Evolutionary conservation across 2,329 filamentous ascomycete species (phyloP).

Genomic region (Escovopsis sp.): DNA sequence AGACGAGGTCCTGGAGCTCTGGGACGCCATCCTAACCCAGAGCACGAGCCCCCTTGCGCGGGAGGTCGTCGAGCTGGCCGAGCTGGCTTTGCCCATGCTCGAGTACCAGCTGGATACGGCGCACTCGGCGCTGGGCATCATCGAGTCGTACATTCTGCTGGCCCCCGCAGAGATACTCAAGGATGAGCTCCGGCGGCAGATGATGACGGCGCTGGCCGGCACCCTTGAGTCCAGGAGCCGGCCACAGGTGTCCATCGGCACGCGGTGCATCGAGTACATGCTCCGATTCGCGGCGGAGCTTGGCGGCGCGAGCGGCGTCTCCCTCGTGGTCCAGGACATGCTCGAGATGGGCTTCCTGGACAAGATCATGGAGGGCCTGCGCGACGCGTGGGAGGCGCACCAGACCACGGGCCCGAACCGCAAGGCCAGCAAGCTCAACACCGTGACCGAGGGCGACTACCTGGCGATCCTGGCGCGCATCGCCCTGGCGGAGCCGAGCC

Average conservation of each 20-base stretch:
- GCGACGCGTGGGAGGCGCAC: conserved; percentile 56
- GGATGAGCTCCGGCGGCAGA: conserved; percentile 37
- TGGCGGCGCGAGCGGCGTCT: conserved; percentile 45
- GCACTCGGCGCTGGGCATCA: conserved; percentile 44
- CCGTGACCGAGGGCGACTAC: conserved; percentile 71
- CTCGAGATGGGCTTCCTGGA: conserved; percentile 47
- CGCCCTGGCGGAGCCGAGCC: conserved; percentile 52
- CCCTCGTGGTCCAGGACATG: conserved; percentile 50
- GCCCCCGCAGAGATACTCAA: conserved; percentile 52
- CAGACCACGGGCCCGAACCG: conserved; percentile 71
- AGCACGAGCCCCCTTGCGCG: conserved; percentile 45
- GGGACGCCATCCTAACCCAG: conserved; percentile 59
- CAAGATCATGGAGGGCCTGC: conserved; percentile 50
- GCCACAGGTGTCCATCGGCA: conserved; percentile 42
- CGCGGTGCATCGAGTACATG: conserved; percentile 47
- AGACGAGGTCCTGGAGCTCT: conserved; percentile 84
- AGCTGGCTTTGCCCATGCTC: conserved; percentile 50
- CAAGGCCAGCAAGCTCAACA: conserved; percentile 53
- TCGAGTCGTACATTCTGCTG: conserved; percentile 57
- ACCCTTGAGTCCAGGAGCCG: conserved; percentile 39
- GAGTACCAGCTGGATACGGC: conserved; percentile 51
- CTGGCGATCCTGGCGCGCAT: conserved; percentile 71
- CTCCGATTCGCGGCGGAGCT: conserved; percentile 48
- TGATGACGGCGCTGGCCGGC: conserved; percentile 32
- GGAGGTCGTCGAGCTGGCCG: conserved; percentile 48